A percentile compares a stretch with the other conserved stretches of the same genome.
phyloP scores from a whole-genome alignment of 139 green algal species.

The Astrephomene gubernaculifera region DNA sequence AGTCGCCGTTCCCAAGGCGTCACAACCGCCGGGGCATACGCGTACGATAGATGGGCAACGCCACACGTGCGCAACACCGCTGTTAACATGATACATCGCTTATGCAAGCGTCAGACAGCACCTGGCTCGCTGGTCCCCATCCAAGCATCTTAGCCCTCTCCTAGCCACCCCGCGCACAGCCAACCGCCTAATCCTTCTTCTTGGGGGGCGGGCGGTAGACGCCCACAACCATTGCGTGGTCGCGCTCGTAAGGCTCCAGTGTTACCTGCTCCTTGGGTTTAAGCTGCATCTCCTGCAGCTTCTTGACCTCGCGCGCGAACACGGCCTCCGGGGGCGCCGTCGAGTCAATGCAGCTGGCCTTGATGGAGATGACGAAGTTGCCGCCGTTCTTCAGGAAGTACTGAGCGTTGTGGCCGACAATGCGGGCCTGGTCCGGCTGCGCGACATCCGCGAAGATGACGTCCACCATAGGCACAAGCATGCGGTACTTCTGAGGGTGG shows the following conservation, averaged over 20 bases:
- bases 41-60: background rate
- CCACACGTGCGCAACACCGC: background rate
- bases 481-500: conserved; percentile 98
- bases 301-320: conserved; percentile 98
- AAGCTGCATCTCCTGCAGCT: conserved; percentile 97
- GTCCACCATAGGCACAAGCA: conserved; percentile 99
- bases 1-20: background rate
- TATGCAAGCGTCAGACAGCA: background rate
- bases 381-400: conserved; percentile 99
- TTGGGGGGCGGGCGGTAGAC: conserved; percentile 78
- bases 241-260: conserved; percentile 98
- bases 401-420: conserved; percentile 97
- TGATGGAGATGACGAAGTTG: conserved; percentile 99
- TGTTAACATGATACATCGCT: background rate
- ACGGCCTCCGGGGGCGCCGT: conserved; percentile 93
- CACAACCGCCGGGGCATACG: background rate
- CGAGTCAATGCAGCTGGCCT: conserved; percentile 99
- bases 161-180: background rate
- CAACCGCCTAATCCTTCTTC: conserved; percentile 52
- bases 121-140: no score
- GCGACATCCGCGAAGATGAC: conserved; percentile 99
- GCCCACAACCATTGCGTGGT: conserved; percentile 97
- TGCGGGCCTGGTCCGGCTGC: conserved; percentile 96
- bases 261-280: conserved; percentile 99
- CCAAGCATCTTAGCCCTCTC: background rate